phyloP scores from a whole-genome alignment of 2,329 filamentous ascomycete genomes.

The Penicillium hesseltinei region DNA sequence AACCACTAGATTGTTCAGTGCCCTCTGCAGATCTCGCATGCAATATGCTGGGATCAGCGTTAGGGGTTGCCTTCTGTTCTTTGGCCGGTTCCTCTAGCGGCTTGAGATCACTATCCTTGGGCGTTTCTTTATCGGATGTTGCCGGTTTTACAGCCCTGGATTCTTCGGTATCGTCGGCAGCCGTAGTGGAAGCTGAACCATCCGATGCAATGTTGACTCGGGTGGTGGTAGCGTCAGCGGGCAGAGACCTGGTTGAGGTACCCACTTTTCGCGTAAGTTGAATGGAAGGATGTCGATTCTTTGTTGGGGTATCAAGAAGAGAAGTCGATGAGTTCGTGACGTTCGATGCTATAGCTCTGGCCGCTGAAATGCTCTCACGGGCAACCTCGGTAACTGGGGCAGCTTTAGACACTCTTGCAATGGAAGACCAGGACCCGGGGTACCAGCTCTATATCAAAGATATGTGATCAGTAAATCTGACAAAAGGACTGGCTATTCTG shows the following conservation, averaged over 20 bases:
- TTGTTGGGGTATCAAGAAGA: constrained; percentile 26
- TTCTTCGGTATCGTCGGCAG: constrained; percentile 22
- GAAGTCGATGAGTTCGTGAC: constrained; percentile 33
- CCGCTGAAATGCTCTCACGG: constrained; percentile 49
- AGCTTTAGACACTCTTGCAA: constrained; percentile 43
- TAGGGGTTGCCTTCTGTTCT: constrained; percentile 17
- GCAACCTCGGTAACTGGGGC: constrained; percentile 50
- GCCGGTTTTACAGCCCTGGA: constrained; percentile 11
- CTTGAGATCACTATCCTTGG: constrained; percentile 10
- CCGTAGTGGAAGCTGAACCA: constrained; percentile 34
- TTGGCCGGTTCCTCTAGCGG: constrained; percentile 19
- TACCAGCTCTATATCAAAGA: constrained; percentile 41
- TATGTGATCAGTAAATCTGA: constrained; percentile 11
- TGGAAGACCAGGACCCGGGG: constrained; percentile 45
- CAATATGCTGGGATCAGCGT: constrained; percentile 13
- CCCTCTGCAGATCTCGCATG: constrained; percentile 14
- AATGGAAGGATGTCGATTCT: constrained; percentile 37
- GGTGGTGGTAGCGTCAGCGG: constrained; percentile 46
- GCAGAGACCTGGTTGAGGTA: constrained; percentile 45
- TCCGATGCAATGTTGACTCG: constrained; percentile 47
- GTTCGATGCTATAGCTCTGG: constrained; percentile 39
- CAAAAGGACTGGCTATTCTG: not conserved
- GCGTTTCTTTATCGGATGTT: constrained; percentile 21
- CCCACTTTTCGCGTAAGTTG: constrained; percentile 44
- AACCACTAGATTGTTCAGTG: constrained; percentile 28